Conservation (phyloP, 805 yeast genomes). For the Kurtzmaniella cleridarum region DNA sequence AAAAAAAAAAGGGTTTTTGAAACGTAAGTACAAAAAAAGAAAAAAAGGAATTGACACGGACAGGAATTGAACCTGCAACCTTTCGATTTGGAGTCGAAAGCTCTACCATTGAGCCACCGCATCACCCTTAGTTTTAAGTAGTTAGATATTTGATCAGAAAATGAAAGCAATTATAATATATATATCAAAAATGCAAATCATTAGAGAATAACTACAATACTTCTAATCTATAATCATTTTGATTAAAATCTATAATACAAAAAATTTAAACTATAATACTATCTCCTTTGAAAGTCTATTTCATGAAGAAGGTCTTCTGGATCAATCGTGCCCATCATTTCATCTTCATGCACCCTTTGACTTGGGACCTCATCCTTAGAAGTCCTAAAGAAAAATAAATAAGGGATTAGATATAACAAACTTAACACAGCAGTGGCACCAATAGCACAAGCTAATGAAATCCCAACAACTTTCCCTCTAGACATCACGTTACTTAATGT, state of each 20-base stretch:
- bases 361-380: conserved; percentile 10
- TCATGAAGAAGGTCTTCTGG: conserved; percentile 41
- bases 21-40: too few relatives aligned
- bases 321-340: conserved; percentile 39
- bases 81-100: conserved; percentile 54
- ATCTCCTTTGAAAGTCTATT: conserved; percentile 36
- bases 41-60: conserved; percentile 50
- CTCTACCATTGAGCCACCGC: conserved; percentile 41
- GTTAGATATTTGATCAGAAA: too few relatives aligned
- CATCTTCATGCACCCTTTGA: conserved; percentile 38
- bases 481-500: conserved; percentile 18
- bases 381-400: conserved; percentile 28
- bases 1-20: too few relatives aligned
- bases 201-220: background rate
- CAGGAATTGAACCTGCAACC: conserved; percentile 88
- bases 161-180: too few relatives aligned
- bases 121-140: conserved; percentile 22
- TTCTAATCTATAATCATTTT: background rate
- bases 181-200: background rate
- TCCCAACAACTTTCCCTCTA: conserved; percentile 39
- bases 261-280: conserved; percentile 5
- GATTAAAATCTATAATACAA: conserved; percentile 1
- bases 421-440: conserved; percentile 38
- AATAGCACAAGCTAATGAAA: conserved; percentile 41
- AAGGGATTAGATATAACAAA: conserved; percentile 37